Evolutionary conservation across 2,329 filamentous ascomycete genomes (phyloP).

Genomic region (Trichoderma sp.): DNA sequence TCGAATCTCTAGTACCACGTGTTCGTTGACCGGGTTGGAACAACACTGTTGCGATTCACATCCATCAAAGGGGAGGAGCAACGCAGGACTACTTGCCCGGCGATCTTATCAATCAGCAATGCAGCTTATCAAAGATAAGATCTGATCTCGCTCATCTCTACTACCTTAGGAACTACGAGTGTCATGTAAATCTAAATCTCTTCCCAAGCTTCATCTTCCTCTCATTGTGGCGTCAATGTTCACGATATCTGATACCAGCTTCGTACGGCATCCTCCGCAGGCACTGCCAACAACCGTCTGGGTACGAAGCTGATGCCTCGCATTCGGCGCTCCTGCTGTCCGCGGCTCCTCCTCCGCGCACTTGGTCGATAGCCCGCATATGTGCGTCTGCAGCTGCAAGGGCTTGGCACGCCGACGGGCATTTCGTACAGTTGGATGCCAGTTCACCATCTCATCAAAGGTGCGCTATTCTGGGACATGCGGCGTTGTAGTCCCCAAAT

Average conservation of each 20-base stretch:
- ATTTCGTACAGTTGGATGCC: not conserved
- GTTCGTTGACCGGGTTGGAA: not conserved
- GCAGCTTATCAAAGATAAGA: not conserved
- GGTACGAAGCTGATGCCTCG: not conserved
- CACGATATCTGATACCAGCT: not conserved
- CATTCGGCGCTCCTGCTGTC: constrained; percentile 20
- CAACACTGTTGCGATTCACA: not conserved
- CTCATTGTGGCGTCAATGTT: not conserved
- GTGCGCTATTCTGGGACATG: constrained; percentile 26
- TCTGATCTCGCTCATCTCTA: not conserved
- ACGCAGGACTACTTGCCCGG: not conserved
- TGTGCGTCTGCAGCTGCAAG: not conserved
- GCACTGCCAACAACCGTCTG: not conserved
- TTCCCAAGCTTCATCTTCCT: not conserved
- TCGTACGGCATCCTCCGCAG: too few relatives aligned
- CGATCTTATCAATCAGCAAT: constrained; percentile 5
- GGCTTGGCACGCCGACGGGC: not conserved
- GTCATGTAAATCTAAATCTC: too few relatives aligned
- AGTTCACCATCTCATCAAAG: constrained; percentile 1
- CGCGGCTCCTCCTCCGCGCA: constrained; percentile 8
- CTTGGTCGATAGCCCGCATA: constrained; percentile 19
- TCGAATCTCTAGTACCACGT: constrained; percentile 13
- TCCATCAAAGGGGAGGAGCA: constrained; percentile 8
- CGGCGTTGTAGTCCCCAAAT: constrained; percentile 26
- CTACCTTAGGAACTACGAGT: too few relatives aligned